These are phyloP conservation scores for Eimeria acervulina DNA, from an alignment of 169 alveolate species.

Conservation along the genomic window DNA sequence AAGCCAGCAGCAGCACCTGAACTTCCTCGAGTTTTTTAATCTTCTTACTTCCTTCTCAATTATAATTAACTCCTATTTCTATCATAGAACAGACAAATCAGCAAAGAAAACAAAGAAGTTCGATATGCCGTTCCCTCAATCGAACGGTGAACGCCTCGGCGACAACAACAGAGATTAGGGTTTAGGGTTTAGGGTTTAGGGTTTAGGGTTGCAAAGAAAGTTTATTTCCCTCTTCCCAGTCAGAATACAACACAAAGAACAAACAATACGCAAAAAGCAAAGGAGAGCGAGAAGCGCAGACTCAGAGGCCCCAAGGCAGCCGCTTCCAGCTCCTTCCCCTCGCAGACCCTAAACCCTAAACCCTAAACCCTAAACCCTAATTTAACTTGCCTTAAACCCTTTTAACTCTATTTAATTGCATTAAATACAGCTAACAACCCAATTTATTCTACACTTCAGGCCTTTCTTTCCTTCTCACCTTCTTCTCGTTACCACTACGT, in stretches of 20 bases:
- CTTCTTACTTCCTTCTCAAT: too few relatives aligned
- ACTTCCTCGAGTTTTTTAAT: too few relatives aligned
- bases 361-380: background rate
- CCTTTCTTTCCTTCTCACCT: too few relatives aligned
- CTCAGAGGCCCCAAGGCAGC: background rate
- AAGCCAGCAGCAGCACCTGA: too few relatives aligned
- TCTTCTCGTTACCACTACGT: too few relatives aligned
- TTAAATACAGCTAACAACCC: background rate
- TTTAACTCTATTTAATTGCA: background rate
- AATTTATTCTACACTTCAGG: background rate
- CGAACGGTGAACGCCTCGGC: background rate
- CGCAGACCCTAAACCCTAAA: background rate
- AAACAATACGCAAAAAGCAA: background rate
- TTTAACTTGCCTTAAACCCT: too few relatives aligned
- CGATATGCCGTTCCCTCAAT: background rate
- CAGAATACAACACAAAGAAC: background rate
- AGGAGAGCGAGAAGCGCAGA: background rate
- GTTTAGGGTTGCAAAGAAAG: background rate
- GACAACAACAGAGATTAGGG: background rate
- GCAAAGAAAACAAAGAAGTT: background rate
- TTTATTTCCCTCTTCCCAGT: background rate
- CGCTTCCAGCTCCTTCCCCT: background rate
- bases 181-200: conserved; percentile 5
- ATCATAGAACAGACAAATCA: too few relatives aligned
- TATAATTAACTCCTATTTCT: too few relatives aligned